Percentiles rank a stretch among this genome's conserved stretches.
These are phyloP conservation scores for Colletotrichum sp. DNA, from an alignment of 2,329 filamentous ascomycete species.

Conservation along the genomic window DNA sequence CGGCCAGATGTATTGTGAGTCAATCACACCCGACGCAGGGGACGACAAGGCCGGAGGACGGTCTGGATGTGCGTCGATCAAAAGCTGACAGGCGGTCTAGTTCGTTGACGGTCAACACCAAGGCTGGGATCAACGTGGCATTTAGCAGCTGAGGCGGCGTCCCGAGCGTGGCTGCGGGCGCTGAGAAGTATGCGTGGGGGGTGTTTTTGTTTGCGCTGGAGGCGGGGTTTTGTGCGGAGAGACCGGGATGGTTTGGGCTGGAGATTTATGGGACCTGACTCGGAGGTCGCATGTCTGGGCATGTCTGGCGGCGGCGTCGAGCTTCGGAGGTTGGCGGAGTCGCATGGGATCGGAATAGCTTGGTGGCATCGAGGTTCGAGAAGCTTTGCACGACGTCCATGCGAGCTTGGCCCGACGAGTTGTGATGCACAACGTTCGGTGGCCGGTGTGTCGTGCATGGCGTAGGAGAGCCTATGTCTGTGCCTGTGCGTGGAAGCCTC, in stretches of 20 bases:
- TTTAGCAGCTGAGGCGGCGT: conserved; percentile 23
- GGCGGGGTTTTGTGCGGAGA: not conserved
- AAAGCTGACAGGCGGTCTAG: conserved; percentile 12
- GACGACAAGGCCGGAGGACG: not conserved
- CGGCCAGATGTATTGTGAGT: conserved; percentile 45
- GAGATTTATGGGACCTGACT: conserved; percentile 10
- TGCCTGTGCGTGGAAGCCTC: not conserved
- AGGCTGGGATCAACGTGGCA: conserved; percentile 31
- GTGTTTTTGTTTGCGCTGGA: not conserved
- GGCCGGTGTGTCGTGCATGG: not conserved
- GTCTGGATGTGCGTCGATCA: not conserved
- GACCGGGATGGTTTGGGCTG: not conserved
- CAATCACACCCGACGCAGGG: not conserved
- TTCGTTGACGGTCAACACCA: conserved; percentile 34
- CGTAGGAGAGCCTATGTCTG: not conserved
- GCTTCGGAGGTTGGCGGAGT: not conserved
- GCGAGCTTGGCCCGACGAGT: not conserved
- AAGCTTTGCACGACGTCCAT: not conserved
- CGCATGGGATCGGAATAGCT: not conserved
- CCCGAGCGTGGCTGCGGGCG: not conserved
- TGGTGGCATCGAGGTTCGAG: not conserved
- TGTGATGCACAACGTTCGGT: not conserved
- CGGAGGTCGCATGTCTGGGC: not conserved
- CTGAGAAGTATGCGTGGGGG: not conserved
- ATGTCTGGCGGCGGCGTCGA: not conserved